phyloP scores from a whole-genome alignment of 2,329 filamentous ascomycete species.

The Didymella exigua region DNA sequence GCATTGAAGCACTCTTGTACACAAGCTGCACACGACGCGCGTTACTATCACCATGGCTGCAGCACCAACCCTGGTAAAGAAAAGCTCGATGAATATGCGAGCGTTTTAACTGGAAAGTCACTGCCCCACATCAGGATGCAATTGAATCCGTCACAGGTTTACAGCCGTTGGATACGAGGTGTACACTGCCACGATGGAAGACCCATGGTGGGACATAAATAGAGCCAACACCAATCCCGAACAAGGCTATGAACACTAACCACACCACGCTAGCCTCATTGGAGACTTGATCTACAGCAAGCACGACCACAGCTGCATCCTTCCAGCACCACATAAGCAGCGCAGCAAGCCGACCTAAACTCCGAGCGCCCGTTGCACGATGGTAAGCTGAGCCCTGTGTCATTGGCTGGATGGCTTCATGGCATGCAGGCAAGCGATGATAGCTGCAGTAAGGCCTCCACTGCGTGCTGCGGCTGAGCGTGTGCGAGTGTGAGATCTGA shows the following conservation, averaged over 20 bases:
- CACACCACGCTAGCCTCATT: neutral
- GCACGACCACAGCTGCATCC: conserved; percentile 1
- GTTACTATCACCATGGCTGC: neutral
- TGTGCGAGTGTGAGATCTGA: conserved; percentile 10
- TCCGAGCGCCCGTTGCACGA: neutral
- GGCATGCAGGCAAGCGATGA: neutral
- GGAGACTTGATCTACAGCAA: neutral
- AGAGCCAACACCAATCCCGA: neutral
- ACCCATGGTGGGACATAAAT: conserved; percentile 1
- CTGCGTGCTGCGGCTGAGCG: conserved; percentile 11
- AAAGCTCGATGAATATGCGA: too few relatives aligned
- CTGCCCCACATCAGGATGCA: neutral
- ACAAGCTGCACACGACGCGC: neutral
- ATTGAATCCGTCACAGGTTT: neutral
- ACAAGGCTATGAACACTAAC: conserved; percentile 7
- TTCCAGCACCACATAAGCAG: conserved; percentile 8
- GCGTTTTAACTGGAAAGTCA: too few relatives aligned
- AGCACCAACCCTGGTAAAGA: too few relatives aligned
- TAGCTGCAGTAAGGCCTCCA: conserved; percentile 11
- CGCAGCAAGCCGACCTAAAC: neutral
- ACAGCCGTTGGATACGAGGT: neutral
- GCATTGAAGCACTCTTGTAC: neutral
- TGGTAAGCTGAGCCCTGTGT: neutral
- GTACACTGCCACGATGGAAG: neutral
- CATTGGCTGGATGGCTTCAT: neutral